These are phyloP conservation scores for Crithidia expoeki DNA, from an alignment of 208 protist genomes.

Conservation along the genomic window DNA sequence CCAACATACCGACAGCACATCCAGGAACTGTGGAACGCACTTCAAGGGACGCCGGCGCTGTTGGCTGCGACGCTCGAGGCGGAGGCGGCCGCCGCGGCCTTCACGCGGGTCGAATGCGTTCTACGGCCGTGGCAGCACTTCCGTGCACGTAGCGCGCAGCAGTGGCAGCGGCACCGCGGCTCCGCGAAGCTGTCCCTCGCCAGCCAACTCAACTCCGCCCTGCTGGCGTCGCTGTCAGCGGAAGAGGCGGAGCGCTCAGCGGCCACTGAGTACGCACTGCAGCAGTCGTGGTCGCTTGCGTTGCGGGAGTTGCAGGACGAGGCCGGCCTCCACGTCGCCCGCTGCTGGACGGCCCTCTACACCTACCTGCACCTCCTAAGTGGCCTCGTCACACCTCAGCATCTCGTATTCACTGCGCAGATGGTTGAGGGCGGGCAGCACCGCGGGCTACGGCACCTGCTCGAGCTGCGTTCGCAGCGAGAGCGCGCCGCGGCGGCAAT, in stretches of 20 bases:
- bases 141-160: constrained; percentile 48
- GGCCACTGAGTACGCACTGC: constrained; percentile 37
- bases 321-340: constrained; percentile 60
- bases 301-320: constrained; percentile 85
- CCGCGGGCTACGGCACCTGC: constrained; percentile 70
- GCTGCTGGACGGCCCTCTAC: constrained; percentile 62
- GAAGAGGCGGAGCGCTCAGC: constrained; percentile 53
- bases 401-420: constrained; percentile 51
- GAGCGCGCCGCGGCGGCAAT: constrained; percentile 42
- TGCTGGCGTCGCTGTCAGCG: constrained; percentile 43
- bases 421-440: constrained; percentile 61
- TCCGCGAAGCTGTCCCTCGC: constrained; percentile 71
- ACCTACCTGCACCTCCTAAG: constrained; percentile 69
- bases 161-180: constrained; percentile 49
- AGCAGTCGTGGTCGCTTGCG: constrained; percentile 57
- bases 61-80: constrained; percentile 45
- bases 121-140: constrained; percentile 59
- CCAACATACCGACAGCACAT: constrained; percentile 61
- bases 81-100: constrained; percentile 47
- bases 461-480: constrained; percentile 61
- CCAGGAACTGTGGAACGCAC: constrained; percentile 59
- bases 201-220: constrained; percentile 42
- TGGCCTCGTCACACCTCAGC: constrained; percentile 68
- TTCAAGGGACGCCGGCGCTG: constrained; percentile 57
- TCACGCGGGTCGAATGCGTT: constrained; percentile 55